A percentile compares a stretch with the other conserved stretches of the same genome.
Evolutionary conservation across 23 red algal species (phyloP).

Genomic region (Gracilaria gracilis): DNA sequence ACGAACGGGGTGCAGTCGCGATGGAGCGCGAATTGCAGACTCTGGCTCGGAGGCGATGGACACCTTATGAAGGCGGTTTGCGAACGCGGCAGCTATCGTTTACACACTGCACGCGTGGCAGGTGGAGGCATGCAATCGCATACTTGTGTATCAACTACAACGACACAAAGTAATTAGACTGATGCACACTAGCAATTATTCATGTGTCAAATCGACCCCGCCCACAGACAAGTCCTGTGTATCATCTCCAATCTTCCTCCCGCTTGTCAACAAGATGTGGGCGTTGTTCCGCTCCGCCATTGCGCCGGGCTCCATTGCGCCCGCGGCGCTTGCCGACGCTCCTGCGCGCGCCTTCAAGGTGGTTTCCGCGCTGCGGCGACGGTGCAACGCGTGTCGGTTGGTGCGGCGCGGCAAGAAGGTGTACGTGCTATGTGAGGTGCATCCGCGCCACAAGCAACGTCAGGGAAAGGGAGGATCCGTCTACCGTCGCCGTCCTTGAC

Average conservation of each 20-base stretch:
- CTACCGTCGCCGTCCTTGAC: constrained; percentile 26
- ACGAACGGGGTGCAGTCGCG: too few species aligned
- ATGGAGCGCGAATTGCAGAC: too few species aligned
- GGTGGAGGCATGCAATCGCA: too few species aligned
- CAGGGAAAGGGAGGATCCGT: constrained; percentile 75
- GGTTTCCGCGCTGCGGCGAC: constrained; percentile 74
- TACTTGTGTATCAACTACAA: too few species aligned
- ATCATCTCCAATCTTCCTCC: not conserved
- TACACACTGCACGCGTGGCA: not conserved
- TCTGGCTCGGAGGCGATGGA: too few species aligned
- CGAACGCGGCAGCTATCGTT: too few species aligned
- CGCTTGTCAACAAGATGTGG: not conserved
- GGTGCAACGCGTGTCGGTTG: constrained; percentile 82
- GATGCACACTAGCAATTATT: too few species aligned
- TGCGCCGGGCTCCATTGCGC: not conserved
- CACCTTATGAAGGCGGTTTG: too few species aligned
- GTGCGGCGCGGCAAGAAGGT: constrained; percentile 87
- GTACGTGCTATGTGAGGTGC: constrained; percentile 87
- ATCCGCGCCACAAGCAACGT: constrained; percentile 97
- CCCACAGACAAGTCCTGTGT: not conserved
- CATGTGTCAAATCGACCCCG: too few species aligned
- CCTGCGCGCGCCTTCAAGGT: constrained; percentile 78
- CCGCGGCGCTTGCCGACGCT: not conserved
- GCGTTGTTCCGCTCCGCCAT: not conserved
- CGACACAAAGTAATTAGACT: too few species aligned